A percentile compares a stretch with the other conserved stretches of the same genome.
phyloP scores from a whole-genome alignment of 805 yeast species.

The Myxozyma lipomycoides region DNA sequence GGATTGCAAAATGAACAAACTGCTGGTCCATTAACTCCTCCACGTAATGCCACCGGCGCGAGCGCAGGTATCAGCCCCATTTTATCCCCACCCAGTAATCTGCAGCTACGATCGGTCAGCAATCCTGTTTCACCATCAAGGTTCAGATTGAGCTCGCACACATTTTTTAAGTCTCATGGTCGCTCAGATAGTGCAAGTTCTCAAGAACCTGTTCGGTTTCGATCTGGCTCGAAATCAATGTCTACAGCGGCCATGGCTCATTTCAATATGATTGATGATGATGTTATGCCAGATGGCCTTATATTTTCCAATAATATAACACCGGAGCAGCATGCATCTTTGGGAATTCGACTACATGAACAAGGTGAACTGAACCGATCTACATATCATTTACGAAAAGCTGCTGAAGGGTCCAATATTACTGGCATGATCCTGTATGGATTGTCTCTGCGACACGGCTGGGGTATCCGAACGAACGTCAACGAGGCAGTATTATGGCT shows the following conservation, averaged over 20 bases:
- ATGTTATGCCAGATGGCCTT: background rate
- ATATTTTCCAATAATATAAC: constrained; percentile 4
- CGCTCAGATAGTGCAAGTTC: background rate
- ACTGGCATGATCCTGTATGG: constrained; percentile 71
- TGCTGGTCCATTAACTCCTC: too few species aligned
- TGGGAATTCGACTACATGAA: constrained; percentile 43
- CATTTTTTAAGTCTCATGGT: background rate
- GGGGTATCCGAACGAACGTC: constrained; percentile 59
- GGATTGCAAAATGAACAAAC: too few species aligned
- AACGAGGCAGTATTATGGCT: constrained; percentile 58
- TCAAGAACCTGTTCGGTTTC: background rate
- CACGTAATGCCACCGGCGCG: too few species aligned
- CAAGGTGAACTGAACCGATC: constrained; percentile 64
- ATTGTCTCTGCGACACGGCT: constrained; percentile 61
- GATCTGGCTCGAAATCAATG: background rate
- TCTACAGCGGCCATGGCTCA: background rate
- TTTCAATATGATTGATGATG: background rate
- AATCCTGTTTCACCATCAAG: background rate
- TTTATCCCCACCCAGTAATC: background rate
- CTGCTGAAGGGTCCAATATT: constrained; percentile 57
- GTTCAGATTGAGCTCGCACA: background rate
- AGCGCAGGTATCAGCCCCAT: background rate
- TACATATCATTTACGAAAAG: constrained; percentile 60
- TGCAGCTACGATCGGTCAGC: background rate
- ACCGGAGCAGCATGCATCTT: constrained; percentile 17